phyloP scores from a whole-genome alignment of 768 basidiomycete genomes.

The Sarcomyxa edulis region DNA sequence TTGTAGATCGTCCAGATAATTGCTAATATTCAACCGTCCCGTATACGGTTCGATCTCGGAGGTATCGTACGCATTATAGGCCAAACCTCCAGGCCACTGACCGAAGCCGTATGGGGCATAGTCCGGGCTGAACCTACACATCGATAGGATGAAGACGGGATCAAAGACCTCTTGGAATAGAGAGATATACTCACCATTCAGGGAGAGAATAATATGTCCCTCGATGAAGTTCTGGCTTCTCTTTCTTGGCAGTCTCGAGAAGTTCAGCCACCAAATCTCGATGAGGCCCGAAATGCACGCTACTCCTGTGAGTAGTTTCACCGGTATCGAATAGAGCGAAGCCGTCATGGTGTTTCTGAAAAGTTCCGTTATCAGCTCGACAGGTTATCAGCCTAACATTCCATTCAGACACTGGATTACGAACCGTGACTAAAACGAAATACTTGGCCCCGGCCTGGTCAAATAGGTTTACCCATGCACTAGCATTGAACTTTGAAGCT shows the following conservation, averaged over 20 bases:
- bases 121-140: constrained; percentile 47
- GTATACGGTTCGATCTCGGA: constrained; percentile 44
- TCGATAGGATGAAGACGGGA: neutral
- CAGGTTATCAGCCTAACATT: neutral
- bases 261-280: constrained; percentile 49
- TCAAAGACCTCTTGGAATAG: neutral
- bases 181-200: constrained; percentile 35
- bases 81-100: constrained; percentile 49
- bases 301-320: constrained; percentile 45
- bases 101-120: constrained; percentile 44
- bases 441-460: constrained; percentile 56
- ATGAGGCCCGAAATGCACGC: constrained; percentile 42
- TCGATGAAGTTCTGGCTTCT: constrained; percentile 46
- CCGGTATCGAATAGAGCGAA: constrained; percentile 52
- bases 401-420: constrained; percentile 7
- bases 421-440: constrained; percentile 50
- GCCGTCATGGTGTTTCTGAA: constrained; percentile 60
- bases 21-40: constrained; percentile 1
- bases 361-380: neutral
- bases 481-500: constrained; percentile 47
- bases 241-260: constrained; percentile 39
- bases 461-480: constrained; percentile 49
- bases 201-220: constrained; percentile 57
- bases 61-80: constrained; percentile 43
- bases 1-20: constrained; percentile 5